Evolutionary conservation across 2,329 filamentous ascomycete species (phyloP).

Genomic region (Ophiostoma piceae): DNA sequence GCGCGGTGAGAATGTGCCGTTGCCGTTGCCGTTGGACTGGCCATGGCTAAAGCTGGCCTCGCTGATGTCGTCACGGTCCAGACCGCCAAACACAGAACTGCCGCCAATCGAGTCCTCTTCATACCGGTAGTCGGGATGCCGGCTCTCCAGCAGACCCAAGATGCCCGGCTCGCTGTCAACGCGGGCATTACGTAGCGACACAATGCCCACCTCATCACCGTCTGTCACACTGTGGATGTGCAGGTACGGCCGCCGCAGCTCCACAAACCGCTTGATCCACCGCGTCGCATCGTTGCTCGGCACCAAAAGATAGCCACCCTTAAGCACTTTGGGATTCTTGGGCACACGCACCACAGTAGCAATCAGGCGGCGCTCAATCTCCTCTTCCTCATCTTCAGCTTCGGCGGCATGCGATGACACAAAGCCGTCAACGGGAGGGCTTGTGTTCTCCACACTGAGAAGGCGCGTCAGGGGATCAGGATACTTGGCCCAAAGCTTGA

Average conservation of each 20-base stretch:
- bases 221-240: slow-evolving; percentile 81
- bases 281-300: slow-evolving; percentile 74
- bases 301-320: slow-evolving; percentile 81
- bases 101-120: slow-evolving; percentile 19
- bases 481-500: slow-evolving; percentile 61
- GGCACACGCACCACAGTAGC: slow-evolving; percentile 71
- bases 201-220: slow-evolving; percentile 83
- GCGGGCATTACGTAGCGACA: slow-evolving; percentile 83
- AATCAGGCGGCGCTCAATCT: slow-evolving; percentile 58
- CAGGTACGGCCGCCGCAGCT: slow-evolving; percentile 84
- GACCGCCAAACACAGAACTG: slow-evolving; percentile 22
- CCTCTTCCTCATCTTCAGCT: slow-evolving; percentile 33
- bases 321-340: slow-evolving; percentile 76
- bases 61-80: slow-evolving; percentile 19
- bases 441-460: slow-evolving; percentile 56
- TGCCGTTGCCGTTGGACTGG: slow-evolving; percentile 16
- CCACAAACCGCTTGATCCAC: slow-evolving; percentile 90
- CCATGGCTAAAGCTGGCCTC: background rate
- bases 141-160: slow-evolving; percentile 61
- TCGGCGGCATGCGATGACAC: slow-evolving; percentile 29
- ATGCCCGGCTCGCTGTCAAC: slow-evolving; percentile 90
- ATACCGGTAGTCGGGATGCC: slow-evolving; percentile 27
- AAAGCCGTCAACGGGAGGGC: slow-evolving; percentile 62
- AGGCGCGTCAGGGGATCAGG: slow-evolving; percentile 53
- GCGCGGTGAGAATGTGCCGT: slow-evolving; percentile 15